A percentile compares a stretch with the other conserved stretches of the same genome.
These are phyloP conservation scores for Colletotrichum sp. DNA, from an alignment of 2,329 filamentous ascomycete genomes.

Conservation along the genomic window DNA sequence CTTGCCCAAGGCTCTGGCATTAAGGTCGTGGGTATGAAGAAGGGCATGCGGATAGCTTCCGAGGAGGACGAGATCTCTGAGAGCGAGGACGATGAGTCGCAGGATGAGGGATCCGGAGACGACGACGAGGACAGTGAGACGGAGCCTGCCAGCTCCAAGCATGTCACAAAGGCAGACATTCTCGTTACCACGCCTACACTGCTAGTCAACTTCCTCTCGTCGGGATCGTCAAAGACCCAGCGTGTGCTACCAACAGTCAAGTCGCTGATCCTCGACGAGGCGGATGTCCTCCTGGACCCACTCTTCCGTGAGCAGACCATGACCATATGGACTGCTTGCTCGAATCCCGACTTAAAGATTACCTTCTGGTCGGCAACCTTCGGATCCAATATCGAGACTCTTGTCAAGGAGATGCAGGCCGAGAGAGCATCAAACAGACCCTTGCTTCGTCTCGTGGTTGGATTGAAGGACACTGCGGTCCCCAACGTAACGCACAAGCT, in stretches of 20 bases:
- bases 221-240: slow-evolving; percentile 45
- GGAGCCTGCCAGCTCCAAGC: slow-evolving; percentile 34
- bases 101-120: slow-evolving; percentile 38
- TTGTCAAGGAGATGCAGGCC: slow-evolving; percentile 73
- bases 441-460: slow-evolving; percentile 88
- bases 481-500: slow-evolving; percentile 91
- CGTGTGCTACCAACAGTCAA: slow-evolving; percentile 69
- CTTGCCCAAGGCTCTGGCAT: slow-evolving; percentile 77
- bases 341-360: slow-evolving; percentile 70
- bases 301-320: slow-evolving; percentile 90
- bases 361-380: slow-evolving; percentile 97
- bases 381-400: slow-evolving; percentile 86
- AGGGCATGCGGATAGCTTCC: slow-evolving; percentile 68
- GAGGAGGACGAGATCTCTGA: slow-evolving; percentile 34
- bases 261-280: slow-evolving; percentile 87
- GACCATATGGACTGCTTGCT: slow-evolving; percentile 82
- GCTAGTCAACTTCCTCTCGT: slow-evolving; percentile 70
- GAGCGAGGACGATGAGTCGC: slow-evolving; percentile 26
- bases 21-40: slow-evolving; percentile 81
- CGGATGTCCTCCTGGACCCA: slow-evolving; percentile 90
- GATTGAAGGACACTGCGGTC: slow-evolving; percentile 92
- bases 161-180: slow-evolving; percentile 75
- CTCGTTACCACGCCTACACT: slow-evolving; percentile 81
- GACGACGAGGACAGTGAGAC: slow-evolving; percentile 37
- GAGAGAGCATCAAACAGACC: slow-evolving; percentile 47